Conservation (phyloP, 2,329 filamentous ascomycete species). For the Gliomastix tumulicola region DNA sequence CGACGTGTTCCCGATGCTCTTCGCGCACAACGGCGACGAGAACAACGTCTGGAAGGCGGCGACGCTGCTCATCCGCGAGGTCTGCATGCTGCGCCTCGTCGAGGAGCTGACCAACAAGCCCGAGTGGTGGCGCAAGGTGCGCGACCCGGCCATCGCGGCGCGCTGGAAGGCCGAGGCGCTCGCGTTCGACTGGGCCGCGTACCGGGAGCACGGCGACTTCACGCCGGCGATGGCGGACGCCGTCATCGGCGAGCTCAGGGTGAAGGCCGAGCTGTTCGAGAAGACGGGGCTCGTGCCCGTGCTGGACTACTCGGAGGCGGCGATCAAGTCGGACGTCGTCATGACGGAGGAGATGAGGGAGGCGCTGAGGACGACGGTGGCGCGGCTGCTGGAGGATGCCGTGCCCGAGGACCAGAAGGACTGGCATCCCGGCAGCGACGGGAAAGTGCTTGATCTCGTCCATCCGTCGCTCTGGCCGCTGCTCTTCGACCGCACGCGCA, state of each 20-base stretch:
- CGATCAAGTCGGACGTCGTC: conserved; percentile 25
- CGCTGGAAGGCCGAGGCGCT: conserved; percentile 21
- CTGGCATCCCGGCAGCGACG: conserved; percentile 53
- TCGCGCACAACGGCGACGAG: conserved; percentile 8
- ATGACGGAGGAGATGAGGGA: conserved; percentile 13
- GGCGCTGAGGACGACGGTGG: conserved; percentile 33
- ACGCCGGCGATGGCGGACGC: conserved; percentile 19
- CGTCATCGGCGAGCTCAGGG: conserved; percentile 22
- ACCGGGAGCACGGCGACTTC: conserved; percentile 14
- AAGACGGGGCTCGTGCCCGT: conserved; percentile 22
- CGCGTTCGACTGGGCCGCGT: conserved; percentile 17
- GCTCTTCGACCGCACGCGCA: conserved; percentile 39
- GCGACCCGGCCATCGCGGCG: conserved; percentile 12
- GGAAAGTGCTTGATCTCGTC: conserved; percentile 53
- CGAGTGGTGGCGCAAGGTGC: conserved; percentile 24
- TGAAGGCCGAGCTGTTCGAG: conserved; percentile 23
- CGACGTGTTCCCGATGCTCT: conserved; percentile 8
- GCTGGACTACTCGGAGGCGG: conserved; percentile 20
- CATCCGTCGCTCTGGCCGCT: conserved; percentile 59
- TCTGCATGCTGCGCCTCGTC: conserved; percentile 22
- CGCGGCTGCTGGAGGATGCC: conserved; percentile 44
- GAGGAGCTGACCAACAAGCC: conserved; percentile 25
- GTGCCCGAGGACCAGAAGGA: conserved; percentile 43
- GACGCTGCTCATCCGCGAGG: conserved; percentile 19
- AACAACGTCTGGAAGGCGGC: conserved; percentile 12